phyloP scores from a whole-genome alignment of 805 yeast genomes.

The Tetrapisispora iriomotensis region DNA sequence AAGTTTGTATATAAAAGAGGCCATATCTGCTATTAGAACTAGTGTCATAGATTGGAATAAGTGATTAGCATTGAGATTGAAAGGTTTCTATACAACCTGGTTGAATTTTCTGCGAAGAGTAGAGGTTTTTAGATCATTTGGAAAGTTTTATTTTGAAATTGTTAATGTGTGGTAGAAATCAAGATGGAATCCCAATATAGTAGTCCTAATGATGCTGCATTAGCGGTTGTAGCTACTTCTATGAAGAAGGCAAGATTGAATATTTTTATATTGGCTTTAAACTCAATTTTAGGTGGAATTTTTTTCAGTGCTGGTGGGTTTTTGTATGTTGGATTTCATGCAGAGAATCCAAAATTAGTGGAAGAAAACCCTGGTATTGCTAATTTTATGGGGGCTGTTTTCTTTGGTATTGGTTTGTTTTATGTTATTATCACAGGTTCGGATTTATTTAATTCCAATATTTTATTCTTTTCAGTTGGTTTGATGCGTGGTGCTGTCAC shows the following conservation, averaged over 20 bases:
- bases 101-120: too few relatives aligned
- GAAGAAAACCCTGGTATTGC: constrained; percentile 42
- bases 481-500: constrained; percentile 61
- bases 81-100: too few relatives aligned
- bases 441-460: constrained; percentile 67
- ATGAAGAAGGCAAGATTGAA: constrained; percentile 72
- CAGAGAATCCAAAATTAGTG: constrained; percentile 38
- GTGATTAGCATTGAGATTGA: too few relatives aligned
- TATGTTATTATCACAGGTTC: constrained; percentile 68
- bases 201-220: constrained; percentile 72
- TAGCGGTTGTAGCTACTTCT: constrained; percentile 76
- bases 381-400: constrained; percentile 46
- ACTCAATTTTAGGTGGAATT: constrained; percentile 61
- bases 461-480: constrained; percentile 62
- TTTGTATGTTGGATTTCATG: constrained; percentile 48
- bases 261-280: constrained; percentile 47
- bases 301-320: constrained; percentile 66
- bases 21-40: too few relatives aligned
- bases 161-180: too few relatives aligned
- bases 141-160: too few relatives aligned
- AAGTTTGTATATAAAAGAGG: too few relatives aligned
- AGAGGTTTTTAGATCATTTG: too few relatives aligned
- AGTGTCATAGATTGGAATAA: too few relatives aligned
- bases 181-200: constrained; percentile 44
- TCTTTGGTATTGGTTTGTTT: constrained; percentile 64